Conservation (phyloP, 163 green algal genomes). For the Coccomyxa subellipsoidea region DNA sequence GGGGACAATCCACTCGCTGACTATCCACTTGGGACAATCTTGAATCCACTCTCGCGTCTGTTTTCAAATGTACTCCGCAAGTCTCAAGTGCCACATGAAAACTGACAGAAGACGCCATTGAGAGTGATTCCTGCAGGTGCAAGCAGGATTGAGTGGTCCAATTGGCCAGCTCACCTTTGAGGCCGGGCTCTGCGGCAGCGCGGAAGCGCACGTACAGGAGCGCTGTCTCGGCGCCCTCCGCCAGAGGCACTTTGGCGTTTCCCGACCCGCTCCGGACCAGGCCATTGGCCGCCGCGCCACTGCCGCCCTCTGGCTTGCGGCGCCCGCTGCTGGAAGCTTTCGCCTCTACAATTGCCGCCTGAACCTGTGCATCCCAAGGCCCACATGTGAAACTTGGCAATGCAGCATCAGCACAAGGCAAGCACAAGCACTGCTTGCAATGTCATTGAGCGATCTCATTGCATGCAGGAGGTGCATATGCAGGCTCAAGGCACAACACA, state of each 20-base stretch:
- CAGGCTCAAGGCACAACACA: constrained; percentile 18
- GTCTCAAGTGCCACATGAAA: no score
- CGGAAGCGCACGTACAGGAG: constrained; percentile 93
- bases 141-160: no score
- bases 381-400: not conserved
- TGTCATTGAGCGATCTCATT: no score
- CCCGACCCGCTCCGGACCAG: not conserved
- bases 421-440: not conserved
- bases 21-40: no score
- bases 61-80: no score
- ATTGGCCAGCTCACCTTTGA: no score
- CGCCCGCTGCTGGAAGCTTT: not conserved
- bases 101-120: no score
- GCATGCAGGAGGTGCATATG: no score
- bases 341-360: constrained; percentile 52
- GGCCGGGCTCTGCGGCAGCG: constrained; percentile 73
- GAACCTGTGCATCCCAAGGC: constrained; percentile 31
- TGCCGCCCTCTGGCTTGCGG: not conserved
- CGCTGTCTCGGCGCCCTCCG: constrained; percentile 73
- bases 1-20: no score
- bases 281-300: not conserved
- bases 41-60: no score
- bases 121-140: no score
- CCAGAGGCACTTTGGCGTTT: constrained; percentile 34
- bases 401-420: not conserved